Percentiles rank a stretch among this genome's conserved stretches.
Conservation (phyloP, 768 basidiomycete species). For the Russula griseocarnosa region DNA sequence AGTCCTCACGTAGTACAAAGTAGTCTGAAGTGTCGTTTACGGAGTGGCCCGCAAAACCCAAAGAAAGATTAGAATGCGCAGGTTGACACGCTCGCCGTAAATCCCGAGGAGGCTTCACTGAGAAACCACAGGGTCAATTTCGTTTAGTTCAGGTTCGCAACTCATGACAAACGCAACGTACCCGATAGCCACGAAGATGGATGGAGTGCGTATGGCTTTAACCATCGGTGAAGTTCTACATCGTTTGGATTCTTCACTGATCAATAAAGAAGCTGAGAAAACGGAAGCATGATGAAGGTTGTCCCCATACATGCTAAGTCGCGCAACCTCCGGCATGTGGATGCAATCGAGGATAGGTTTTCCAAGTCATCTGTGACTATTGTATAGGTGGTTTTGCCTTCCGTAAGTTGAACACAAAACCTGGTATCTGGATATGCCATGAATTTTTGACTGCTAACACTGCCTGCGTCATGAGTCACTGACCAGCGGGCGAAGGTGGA, state of each 20-base stretch:
- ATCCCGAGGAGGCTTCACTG: constrained; percentile 43
- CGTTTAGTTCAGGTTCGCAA: not conserved
- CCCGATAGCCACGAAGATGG: constrained; percentile 28
- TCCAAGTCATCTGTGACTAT: constrained; percentile 21
- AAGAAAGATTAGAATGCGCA: constrained; percentile 53
- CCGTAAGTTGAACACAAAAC: constrained; percentile 14
- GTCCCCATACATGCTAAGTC: constrained; percentile 20
- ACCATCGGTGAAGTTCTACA: constrained; percentile 10
- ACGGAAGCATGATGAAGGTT: not conserved
- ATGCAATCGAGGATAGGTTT: constrained; percentile 14
- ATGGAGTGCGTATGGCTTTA: constrained; percentile 22
- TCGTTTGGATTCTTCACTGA: constrained; percentile 10
- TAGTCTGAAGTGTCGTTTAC: constrained; percentile 61
- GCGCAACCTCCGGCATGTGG: constrained; percentile 17
- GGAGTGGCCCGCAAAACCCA: constrained; percentile 56
- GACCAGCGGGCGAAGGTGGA: constrained; percentile 3
- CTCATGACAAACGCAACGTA: not conserved
- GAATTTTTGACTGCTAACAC: not conserved
- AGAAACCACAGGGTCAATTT: not conserved
- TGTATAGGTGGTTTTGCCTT: constrained; percentile 6
- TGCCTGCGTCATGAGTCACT: constrained; percentile 2
- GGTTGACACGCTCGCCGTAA: constrained; percentile 49
- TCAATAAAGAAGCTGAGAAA: not conserved
- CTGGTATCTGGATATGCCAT: constrained; percentile 12
- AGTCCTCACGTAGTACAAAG: constrained; percentile 56